Evolutionary conservation across 495 filamentous ascomycete species (phyloP).

Genomic region (Tuber indicum): DNA sequence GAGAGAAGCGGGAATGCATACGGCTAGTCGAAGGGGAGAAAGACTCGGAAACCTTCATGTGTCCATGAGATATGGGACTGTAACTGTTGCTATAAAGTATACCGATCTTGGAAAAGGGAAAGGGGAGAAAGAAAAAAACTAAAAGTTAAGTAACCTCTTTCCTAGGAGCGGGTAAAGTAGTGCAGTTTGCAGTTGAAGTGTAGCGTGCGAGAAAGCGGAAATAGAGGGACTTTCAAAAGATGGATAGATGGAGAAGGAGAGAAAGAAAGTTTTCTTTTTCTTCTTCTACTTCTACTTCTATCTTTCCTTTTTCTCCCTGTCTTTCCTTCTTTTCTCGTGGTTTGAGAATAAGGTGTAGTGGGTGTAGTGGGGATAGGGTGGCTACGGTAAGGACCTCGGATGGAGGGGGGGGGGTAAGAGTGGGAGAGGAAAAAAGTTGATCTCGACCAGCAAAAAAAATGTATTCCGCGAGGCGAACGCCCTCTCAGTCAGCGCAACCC

Average conservation of each 20-base stretch:
- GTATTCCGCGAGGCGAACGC: neutral
- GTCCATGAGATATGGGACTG: slow-evolving; percentile 39
- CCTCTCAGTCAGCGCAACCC: neutral
- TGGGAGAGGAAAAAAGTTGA: neutral
- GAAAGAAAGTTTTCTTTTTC: slow-evolving; percentile 9
- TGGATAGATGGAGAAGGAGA: slow-evolving; percentile 17
- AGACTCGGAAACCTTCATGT: slow-evolving; percentile 42
- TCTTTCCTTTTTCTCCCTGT: slow-evolving; percentile 14
- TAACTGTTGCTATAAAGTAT: slow-evolving; percentile 34
- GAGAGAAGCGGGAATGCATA: slow-evolving; percentile 31
- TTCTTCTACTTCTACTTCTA: neutral
- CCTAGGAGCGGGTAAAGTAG: slow-evolving; percentile 15
- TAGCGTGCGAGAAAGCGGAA: slow-evolving; percentile 31
- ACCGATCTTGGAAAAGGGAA: neutral
- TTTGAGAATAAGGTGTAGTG: neutral
- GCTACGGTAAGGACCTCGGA: neutral
- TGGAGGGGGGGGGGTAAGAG: neutral
- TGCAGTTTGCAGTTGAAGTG: slow-evolving; percentile 34
- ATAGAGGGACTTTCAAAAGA: slow-evolving; percentile 16
- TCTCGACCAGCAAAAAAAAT: neutral
- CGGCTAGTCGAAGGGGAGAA: slow-evolving; percentile 34
- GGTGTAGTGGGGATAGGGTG: slow-evolving; percentile 1
- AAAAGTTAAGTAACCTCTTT: neutral
- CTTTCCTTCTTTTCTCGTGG: neutral
- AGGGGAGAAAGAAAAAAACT: neutral